These are phyloP conservation scores for Neurospora hispaniola DNA, from an alignment of 495 filamentous ascomycete species.

Conservation along the genomic window DNA sequence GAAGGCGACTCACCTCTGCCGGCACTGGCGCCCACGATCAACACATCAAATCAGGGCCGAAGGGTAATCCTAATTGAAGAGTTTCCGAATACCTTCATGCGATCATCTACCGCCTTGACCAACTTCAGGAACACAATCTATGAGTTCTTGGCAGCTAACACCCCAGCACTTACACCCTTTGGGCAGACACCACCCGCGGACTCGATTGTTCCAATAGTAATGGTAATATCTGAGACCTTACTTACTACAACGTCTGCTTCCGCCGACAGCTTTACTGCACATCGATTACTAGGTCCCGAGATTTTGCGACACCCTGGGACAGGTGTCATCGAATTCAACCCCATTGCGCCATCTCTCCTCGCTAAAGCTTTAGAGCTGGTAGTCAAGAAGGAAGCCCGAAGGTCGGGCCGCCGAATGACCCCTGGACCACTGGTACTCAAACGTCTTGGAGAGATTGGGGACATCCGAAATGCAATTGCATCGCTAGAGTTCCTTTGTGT, in stretches of 20 bases:
- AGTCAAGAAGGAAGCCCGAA: slow-evolving; percentile 67
- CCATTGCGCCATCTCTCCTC: slow-evolving; percentile 78
- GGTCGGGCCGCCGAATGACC: slow-evolving; percentile 53
- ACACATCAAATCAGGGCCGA: slow-evolving; percentile 7
- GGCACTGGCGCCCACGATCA: neutral
- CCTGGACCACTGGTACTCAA: slow-evolving; percentile 65
- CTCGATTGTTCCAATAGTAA: slow-evolving; percentile 61
- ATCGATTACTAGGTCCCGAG: slow-evolving; percentile 76
- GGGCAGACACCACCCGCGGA: slow-evolving; percentile 20
- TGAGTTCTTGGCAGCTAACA: slow-evolving; percentile 57
- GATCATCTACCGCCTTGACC: slow-evolving; percentile 53
- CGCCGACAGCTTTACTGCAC: slow-evolving; percentile 80
- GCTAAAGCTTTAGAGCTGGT: slow-evolving; percentile 70
- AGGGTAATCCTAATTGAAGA: slow-evolving; percentile 81
- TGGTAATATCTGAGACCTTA: slow-evolving; percentile 84
- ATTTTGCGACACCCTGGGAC: slow-evolving; percentile 68
- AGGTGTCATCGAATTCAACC: slow-evolving; percentile 79
- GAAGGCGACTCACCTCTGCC: slow-evolving; percentile 21
- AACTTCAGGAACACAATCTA: slow-evolving; percentile 68
- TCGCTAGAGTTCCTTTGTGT: slow-evolving; percentile 85
- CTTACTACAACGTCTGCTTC: slow-evolving; percentile 63
- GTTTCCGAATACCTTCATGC: slow-evolving; percentile 73
- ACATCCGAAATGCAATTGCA: slow-evolving; percentile 83
- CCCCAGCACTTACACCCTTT: slow-evolving; percentile 31
- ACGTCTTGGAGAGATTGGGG: slow-evolving; percentile 68